Evolutionary conservation across 2,329 filamentous ascomycete genomes (phyloP).

Genomic region (Ophiostoma sp.): DNA sequence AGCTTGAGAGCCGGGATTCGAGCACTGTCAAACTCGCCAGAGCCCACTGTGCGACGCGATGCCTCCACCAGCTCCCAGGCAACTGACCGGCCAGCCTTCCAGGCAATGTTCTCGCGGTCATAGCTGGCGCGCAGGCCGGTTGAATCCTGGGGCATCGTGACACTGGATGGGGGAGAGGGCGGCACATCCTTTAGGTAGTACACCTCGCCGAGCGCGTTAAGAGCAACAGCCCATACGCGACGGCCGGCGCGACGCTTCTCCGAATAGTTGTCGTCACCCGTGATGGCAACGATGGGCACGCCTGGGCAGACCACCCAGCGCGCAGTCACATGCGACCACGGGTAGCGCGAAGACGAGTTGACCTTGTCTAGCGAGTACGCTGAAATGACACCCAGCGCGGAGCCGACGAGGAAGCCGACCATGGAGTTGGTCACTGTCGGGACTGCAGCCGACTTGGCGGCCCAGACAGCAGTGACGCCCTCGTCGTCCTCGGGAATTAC

Average conservation of each 20-base stretch:
- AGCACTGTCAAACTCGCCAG: conserved; percentile 64
- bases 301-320: conserved; percentile 89
- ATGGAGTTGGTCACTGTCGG: conserved; percentile 68
- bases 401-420: conserved; percentile 76
- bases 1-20: conserved; percentile 57
- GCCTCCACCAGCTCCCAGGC: conserved; percentile 77
- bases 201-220: conserved; percentile 89
- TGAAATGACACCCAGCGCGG: conserved; percentile 75
- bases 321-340: conserved; percentile 73
- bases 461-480: conserved; percentile 76
- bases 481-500: conserved; percentile 65
- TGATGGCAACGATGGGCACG: conserved; percentile 75
- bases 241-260: conserved; percentile 61
- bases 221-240: conserved; percentile 82
- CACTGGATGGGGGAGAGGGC: conserved; percentile 36
- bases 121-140: neutral
- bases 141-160: neutral
- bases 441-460: conserved; percentile 73
- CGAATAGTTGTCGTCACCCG: conserved; percentile 77
- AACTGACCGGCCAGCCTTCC: conserved; percentile 71
- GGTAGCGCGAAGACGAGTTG: conserved; percentile 55
- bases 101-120: conserved; percentile 57
- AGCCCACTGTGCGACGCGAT: conserved; percentile 65
- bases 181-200: conserved; percentile 77
- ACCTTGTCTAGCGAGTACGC: conserved; percentile 69